Evolutionary conservation across 2,329 filamentous ascomycete genomes (phyloP), one percentile per base, ranked within the genome.

Genomic region (Colletotrichum spinosum): DNA sequence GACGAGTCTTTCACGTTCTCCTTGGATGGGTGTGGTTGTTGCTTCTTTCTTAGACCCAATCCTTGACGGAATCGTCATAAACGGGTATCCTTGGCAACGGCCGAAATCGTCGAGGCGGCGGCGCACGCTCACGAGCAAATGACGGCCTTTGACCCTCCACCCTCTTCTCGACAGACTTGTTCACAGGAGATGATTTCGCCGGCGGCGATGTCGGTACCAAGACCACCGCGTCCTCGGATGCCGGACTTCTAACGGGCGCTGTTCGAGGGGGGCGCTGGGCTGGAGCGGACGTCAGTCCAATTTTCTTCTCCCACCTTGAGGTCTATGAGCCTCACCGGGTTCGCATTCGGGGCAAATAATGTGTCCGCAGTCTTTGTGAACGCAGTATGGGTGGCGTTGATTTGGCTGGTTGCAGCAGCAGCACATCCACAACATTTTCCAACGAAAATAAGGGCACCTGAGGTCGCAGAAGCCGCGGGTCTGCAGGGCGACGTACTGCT

Each of bases 371-470:
- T 15, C 2, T 3, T 17, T 15, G 10, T 34, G 17, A n/a, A 34
- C 37, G 34, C 63, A 66, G 4, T 33, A 33, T 6, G 41, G 8
- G 12, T 12, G 15, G 6, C 13, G 8, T 42, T 53, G 37, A 10
- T 62, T 66, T 6, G 59, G 52, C 3, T 12, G 3, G 0, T 38
- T 5, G 25, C 63, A 66, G 37, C 35, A 8, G 13, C 60, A 55
- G 33, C 63, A 66, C 5, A 8, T 8, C 63, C 63, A 66, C 3
- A 46, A 33, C 44, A 6, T 52, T 3, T 51, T 11, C 34, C 12
- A 44, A 7, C 10, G 8, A 8, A n/a, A 11, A 38, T 66, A 63
- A 7, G 42, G 8, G 35, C 63, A 66, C 4, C 2, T 7, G 1
- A 2, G 1, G 1, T 11, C 4, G 37, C 52, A 56, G 38, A 37